These are phyloP conservation scores for Penicillium sp. DNA, from an alignment of 2,329 filamentous ascomycete genomes.

Conservation along the genomic window DNA sequence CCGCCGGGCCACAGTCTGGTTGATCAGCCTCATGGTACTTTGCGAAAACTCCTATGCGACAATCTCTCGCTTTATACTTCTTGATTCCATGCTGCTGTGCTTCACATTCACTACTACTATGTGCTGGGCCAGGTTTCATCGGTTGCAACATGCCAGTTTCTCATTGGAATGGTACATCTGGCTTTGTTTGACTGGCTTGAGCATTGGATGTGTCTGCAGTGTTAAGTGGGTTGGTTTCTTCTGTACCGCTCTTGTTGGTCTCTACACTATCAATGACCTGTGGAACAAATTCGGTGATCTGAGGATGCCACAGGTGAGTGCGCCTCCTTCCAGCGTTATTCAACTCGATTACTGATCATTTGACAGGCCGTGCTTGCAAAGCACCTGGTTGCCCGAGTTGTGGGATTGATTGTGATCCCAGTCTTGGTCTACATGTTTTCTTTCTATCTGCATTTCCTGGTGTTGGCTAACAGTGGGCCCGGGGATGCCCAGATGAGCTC, in stretches of 20 bases:
- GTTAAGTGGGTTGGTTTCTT: slow-evolving; percentile 98
- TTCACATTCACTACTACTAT: slow-evolving; percentile 97
- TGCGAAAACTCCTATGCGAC: slow-evolving; percentile 99
- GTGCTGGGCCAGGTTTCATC: slow-evolving; percentile 96
- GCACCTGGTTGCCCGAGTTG: slow-evolving; percentile 73
- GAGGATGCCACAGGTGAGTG: slow-evolving; percentile 76
- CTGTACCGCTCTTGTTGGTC: slow-evolving; percentile 85
- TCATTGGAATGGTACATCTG: slow-evolving; percentile 90
- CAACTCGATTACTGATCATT: slow-evolving; percentile 8
- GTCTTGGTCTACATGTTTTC: slow-evolving; percentile 91
- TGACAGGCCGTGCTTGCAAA: slow-evolving; percentile 63
- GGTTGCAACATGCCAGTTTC: slow-evolving; percentile 79
- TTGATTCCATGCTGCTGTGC: slow-evolving; percentile 97
- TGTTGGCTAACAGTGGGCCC: slow-evolving; percentile 88
- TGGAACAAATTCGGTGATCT: slow-evolving; percentile 97
- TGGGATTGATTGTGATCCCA: slow-evolving; percentile 84
- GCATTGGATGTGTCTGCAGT: slow-evolving; percentile 96
- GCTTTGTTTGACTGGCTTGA: slow-evolving; percentile 88
- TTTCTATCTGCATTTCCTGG: slow-evolving; percentile 90
- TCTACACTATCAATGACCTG: slow-evolving; percentile 94
- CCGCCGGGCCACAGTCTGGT: slow-evolving; percentile 82
- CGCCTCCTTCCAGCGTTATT: neutral
- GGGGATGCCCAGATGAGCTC: slow-evolving; percentile 99
- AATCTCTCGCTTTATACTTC: slow-evolving; percentile 94
- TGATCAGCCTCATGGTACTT: slow-evolving; percentile 92